Evolutionary conservation across 108 stramenopile species (phyloP).

Genomic region (Fragilariopsis cylindrus): DNA sequence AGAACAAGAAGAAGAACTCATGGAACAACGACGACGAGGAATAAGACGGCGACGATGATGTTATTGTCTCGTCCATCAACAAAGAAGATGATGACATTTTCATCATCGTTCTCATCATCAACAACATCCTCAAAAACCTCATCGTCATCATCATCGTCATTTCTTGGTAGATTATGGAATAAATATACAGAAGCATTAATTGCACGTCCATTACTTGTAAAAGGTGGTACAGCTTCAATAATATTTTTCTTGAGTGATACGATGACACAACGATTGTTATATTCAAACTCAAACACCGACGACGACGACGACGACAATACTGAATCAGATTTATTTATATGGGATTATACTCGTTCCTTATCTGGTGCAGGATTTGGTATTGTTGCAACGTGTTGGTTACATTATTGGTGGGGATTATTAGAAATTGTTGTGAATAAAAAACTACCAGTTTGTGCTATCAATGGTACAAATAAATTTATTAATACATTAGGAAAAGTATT

Average conservation of each 20-base stretch:
- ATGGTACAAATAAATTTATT: slow-evolving; percentile 23
- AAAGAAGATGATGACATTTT: background rate
- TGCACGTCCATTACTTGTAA: slow-evolving; percentile 40
- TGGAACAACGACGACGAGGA: background rate
- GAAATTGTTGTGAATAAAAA: slow-evolving; percentile 36
- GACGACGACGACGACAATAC: slow-evolving; percentile 5
- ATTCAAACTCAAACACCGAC: slow-evolving; percentile 1
- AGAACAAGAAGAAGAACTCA: background rate
- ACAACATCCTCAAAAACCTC: background rate
- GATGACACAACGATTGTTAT: slow-evolving; percentile 35
- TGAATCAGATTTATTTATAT: background rate
- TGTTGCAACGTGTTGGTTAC: slow-evolving; percentile 47
- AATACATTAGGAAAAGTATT: slow-evolving; percentile 48
- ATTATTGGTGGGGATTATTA: slow-evolving; percentile 56
- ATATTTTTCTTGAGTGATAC: slow-evolving; percentile 45
- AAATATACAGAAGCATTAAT: slow-evolving; percentile 36
- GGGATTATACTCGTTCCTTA: slow-evolving; percentile 26
- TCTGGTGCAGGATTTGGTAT: slow-evolving; percentile 50
- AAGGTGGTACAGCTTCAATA: slow-evolving; percentile 36
- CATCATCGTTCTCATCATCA: background rate
- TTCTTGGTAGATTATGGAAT: slow-evolving; percentile 33
- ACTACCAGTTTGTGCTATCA: slow-evolving; percentile 10
- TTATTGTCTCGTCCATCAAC: background rate
- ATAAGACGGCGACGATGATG: background rate
- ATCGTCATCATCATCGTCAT: background rate